Evolutionary conservation across 2,329 filamentous ascomycete species (phyloP), one percentile per base, ranked within the genome.

Genomic region (Aspergillus niger): DNA sequence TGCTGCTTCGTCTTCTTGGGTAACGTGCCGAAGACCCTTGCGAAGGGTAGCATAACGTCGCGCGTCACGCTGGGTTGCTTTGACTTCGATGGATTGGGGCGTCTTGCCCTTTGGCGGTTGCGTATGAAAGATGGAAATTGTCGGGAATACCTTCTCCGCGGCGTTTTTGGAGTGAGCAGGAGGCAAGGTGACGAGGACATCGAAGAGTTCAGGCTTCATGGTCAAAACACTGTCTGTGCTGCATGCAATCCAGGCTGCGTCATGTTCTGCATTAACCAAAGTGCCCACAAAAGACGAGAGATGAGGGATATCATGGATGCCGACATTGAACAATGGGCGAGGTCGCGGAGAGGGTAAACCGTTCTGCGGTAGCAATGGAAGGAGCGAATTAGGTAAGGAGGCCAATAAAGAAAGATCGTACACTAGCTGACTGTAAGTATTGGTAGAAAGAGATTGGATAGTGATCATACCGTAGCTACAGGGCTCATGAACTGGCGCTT

Each of bases 321-420:
- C 95, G 61, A 99, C 85, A 55, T 89, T 92, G 79, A 98, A 99
- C n/a, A 99, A 83, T 0, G 94, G 90, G 24, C 88, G 86, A 30
- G 95, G 83, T 60, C 91, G 78, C 13, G 80, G 83, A 62, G 90
- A 83, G 1, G 85, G 82, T 26, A 87, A 82, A 3, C 85, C 83
- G 26, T 83, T 82, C 0, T 84, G 74, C 20, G 89, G 85, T n/a
- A 97, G 81, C 13, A 89, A 79, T 55, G 92, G 87, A 59, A 85
- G 82, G 47, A 92, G 84, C 30, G 89, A 87, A 39, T 89, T 83
- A 28, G 95, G 92, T 47, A 98, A 89, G 67, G 92, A 96, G 48
- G 93, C 92, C 36, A 99, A 82, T 57, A 98, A 85, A n/a, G 94
- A 97, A 55, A 98, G 85, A 74, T 95, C 88, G 78, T 98, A 99